phyloP scores from a whole-genome alignment of 495 filamentous ascomycete species.

The Xylaria flabelliformis region DNA sequence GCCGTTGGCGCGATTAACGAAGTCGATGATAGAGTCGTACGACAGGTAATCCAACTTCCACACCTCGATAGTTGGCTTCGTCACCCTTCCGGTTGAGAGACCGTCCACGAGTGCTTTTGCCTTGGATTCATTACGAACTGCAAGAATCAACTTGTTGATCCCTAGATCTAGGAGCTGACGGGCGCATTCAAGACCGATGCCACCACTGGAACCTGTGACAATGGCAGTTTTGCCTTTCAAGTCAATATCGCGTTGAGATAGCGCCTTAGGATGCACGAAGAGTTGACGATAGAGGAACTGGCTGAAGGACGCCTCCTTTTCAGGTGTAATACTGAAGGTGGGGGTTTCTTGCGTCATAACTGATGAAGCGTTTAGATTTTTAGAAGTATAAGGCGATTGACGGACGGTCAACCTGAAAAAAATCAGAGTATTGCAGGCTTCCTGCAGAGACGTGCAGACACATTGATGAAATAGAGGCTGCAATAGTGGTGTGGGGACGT shows the following conservation, averaged over 20 bases:
- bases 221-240: conserved; percentile 51
- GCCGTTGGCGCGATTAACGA: conserved; percentile 44
- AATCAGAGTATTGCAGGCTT: not conserved
- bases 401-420: not conserved
- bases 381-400: not conserved
- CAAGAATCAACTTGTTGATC: conserved; percentile 57
- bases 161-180: conserved; percentile 52
- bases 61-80: conserved; percentile 47
- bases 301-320: conserved; percentile 2
- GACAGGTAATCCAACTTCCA: conserved; percentile 60
- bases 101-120: conserved; percentile 48
- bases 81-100: conserved; percentile 30
- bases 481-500: too few relatives aligned
- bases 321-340: conserved; percentile 13
- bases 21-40: conserved; percentile 49
- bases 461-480: too few relatives aligned
- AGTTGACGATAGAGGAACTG: conserved; percentile 26
- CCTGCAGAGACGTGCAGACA: too few relatives aligned
- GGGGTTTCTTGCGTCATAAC: not conserved
- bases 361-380: not conserved
- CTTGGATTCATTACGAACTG: conserved; percentile 53
- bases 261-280: not conserved
- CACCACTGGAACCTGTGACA: conserved; percentile 60
- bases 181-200: conserved; percentile 57
- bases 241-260: conserved; percentile 19